A percentile compares a stretch with the other conserved stretches of the same genome.
phyloP scores from a whole-genome alignment of 2,329 filamentous ascomycete genomes.

The Penicillium sp. region DNA sequence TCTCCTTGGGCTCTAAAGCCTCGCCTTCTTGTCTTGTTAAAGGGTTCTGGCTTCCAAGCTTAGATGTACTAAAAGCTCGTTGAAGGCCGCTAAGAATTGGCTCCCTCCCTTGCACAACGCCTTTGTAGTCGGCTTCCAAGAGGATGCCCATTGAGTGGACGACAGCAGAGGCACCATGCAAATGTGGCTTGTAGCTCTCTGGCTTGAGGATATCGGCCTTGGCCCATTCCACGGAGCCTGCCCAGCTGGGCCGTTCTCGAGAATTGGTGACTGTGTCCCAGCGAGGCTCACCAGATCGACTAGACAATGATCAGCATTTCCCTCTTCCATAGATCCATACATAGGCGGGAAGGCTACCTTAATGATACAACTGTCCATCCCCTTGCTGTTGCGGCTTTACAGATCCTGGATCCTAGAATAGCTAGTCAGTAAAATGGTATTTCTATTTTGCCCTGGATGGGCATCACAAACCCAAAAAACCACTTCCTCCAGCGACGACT shows the following conservation, averaged over 20 bases:
- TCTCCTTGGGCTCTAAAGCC: constrained; percentile 63
- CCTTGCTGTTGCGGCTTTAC: constrained; percentile 78
- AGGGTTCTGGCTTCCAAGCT: constrained; percentile 65
- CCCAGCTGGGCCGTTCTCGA: constrained; percentile 71
- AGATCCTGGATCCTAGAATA: constrained; percentile 68
- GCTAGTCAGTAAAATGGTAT: constrained; percentile 13
- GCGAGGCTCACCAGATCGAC: constrained; percentile 82
- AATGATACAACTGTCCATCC: constrained; percentile 93
- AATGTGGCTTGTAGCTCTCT: constrained; percentile 70
- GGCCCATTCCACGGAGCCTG: constrained; percentile 79
- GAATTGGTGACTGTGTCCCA: constrained; percentile 80
- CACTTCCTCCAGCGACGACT: constrained; percentile 89
- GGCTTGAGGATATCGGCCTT: constrained; percentile 84
- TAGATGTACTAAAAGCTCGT: constrained; percentile 70
- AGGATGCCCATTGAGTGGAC: constrained; percentile 96
- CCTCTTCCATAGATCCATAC: not conserved
- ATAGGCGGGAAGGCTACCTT: constrained; percentile 57
- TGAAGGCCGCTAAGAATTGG: constrained; percentile 75
- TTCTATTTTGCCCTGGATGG: not conserved
- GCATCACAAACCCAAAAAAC: constrained; percentile 68
- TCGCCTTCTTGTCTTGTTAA: constrained; percentile 60
- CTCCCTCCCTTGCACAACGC: constrained; percentile 77
- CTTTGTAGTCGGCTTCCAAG: constrained; percentile 97
- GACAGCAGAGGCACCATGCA: constrained; percentile 76
- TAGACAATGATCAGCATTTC: constrained; percentile 38